Percentiles rank a stretch among this genome's conserved stretches.
phyloP scores from a whole-genome alignment of 441 rosid genomes.

The Populus hybrid region DNA sequence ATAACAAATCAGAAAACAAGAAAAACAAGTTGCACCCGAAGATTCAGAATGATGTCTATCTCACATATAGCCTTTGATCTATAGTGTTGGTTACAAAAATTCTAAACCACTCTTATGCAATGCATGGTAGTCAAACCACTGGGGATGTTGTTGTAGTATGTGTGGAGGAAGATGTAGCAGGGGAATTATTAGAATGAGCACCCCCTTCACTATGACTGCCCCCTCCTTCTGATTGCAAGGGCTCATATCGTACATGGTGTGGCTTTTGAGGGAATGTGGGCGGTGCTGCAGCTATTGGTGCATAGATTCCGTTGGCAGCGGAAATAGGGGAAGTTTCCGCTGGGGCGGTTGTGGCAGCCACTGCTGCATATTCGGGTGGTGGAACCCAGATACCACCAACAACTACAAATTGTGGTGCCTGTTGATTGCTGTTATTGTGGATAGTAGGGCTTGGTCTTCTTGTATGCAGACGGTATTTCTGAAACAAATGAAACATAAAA shows the following conservation, averaged over 20 bases:
- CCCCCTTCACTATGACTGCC: slow-evolving; percentile 41
- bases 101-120: slow-evolving; percentile 8
- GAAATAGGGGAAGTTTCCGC: slow-evolving; percentile 31
- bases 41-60: neutral
- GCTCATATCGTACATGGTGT: slow-evolving; percentile 16
- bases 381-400: slow-evolving; percentile 90
- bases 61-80: neutral
- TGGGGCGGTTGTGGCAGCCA: slow-evolving; percentile 29
- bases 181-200: slow-evolving; percentile 48
- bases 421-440: slow-evolving; percentile 45
- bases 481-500: neutral
- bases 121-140: slow-evolving; percentile 20
- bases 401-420: slow-evolving; percentile 76
- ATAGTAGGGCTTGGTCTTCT: slow-evolving; percentile 60
- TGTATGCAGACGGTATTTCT: no score
- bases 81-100: slow-evolving; percentile 34
- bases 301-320: slow-evolving; percentile 38
- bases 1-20: neutral
- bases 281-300: slow-evolving; percentile 46
- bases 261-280: slow-evolving; percentile 16
- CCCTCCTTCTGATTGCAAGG: slow-evolving; percentile 40
- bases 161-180: slow-evolving; percentile 65
- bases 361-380: slow-evolving; percentile 51
- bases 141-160: slow-evolving; percentile 61
- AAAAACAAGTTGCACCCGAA: neutral